Conservation (phyloP, 306 rosid species). For the Casuarina glauca region DNA sequence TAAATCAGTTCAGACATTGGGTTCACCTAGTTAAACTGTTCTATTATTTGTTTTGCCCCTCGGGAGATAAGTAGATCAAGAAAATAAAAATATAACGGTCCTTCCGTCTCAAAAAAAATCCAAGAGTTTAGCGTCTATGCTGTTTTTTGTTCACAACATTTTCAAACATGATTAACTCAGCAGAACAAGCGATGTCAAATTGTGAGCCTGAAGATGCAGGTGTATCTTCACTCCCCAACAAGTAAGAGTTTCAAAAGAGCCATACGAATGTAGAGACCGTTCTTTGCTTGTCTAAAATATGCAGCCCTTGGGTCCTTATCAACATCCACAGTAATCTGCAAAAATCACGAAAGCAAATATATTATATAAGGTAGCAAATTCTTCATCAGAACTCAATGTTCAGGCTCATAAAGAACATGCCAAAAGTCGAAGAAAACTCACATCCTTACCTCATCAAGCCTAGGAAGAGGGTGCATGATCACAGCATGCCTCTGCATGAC, state of each 20-base stretch:
- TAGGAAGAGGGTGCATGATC: conserved; percentile 93
- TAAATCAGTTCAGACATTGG: too few relatives aligned
- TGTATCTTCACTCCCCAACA: conserved; percentile 61
- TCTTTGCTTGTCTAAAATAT: conserved; percentile 85
- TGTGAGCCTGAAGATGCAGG: conserved; percentile 25
- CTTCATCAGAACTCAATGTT: conserved; percentile 3
- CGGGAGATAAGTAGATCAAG: too few relatives aligned
- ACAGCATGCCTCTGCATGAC: conserved; percentile 78
- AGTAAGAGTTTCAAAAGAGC: conserved; percentile 80
- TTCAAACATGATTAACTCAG: not conserved
- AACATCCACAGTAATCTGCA: conserved; percentile 75
- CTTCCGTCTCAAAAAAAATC: too few relatives aligned
- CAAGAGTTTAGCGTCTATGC: too few relatives aligned
- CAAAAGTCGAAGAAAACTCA: conserved; percentile 5
- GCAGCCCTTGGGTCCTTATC: conserved; percentile 79
- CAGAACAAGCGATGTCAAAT: not conserved
- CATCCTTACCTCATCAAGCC: conserved; percentile 76
- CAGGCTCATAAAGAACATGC: not conserved
- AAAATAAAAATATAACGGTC: too few relatives aligned
- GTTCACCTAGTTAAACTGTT: too few relatives aligned
- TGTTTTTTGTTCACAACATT: too few relatives aligned
- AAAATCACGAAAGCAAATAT: conserved; percentile 3
- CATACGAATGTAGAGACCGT: conserved; percentile 83
- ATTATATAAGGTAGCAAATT: not conserved
- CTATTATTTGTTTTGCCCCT: too few relatives aligned